These are phyloP conservation scores for Zoysia japonica DNA, from an alignment of 176 grass and related monocot genomes.

Conservation along the genomic window DNA sequence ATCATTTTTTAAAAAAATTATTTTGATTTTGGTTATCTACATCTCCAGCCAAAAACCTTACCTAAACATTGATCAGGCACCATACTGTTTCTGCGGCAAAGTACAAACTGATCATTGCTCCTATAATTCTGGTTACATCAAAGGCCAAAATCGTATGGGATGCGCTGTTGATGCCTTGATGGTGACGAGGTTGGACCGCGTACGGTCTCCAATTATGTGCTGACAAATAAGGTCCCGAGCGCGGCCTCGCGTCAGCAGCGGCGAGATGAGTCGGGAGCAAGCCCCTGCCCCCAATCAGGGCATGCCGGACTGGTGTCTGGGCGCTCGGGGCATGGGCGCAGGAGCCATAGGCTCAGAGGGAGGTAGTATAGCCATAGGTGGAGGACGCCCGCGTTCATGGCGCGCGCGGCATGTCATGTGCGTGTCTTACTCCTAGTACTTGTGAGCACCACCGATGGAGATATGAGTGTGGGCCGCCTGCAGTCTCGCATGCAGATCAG, in stretches of 20 bases:
- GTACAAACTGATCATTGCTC: slow-evolving; percentile 21
- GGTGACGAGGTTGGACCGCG: slow-evolving; percentile 24
- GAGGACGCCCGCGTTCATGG: no score
- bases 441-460: neutral
- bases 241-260: slow-evolving; percentile 14
- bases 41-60: neutral
- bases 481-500: slow-evolving; percentile 3
- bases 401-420: slow-evolving; percentile 34
- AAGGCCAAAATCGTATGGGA: neutral
- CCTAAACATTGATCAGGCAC: neutral
- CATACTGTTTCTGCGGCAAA: neutral
- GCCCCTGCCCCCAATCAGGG: neutral
- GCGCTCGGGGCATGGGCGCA: no score
- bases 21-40: no score
- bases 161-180: neutral
- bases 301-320: slow-evolving; percentile 13
- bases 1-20: no score
- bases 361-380: no score
- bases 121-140: neutral
- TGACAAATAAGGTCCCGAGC: slow-evolving; percentile 24
- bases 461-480: no score
- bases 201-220: slow-evolving; percentile 21
- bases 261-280: slow-evolving; percentile 6
- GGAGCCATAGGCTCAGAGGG: neutral
- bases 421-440: slow-evolving; percentile 10